Evolutionary conservation across 2,329 filamentous ascomycete species (phyloP), one percentile per base, ranked within the genome.

Genomic region (Colletotrichum scovillei): DNA sequence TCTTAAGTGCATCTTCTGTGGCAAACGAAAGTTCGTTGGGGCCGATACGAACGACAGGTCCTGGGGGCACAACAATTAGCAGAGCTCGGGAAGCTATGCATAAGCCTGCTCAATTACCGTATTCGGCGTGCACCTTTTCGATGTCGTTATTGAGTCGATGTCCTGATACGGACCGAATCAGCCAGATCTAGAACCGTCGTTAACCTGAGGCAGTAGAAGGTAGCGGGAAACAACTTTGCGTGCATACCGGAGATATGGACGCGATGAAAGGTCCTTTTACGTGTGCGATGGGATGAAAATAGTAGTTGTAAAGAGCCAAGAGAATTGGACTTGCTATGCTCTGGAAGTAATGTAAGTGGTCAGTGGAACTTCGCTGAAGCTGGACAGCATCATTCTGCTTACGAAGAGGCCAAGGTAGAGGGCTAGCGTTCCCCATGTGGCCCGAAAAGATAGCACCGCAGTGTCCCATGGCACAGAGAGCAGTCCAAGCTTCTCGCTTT

Each of bases 141-240:
- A 71, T 67, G 5, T 71, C 68, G n/a, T 56, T 67, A 49, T 71
- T 71, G 4, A 71, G 68, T 5, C 68, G 46, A 4, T 71, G 68
- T 22, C 55, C 63, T 0, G 68, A 67, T 0, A 62, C 63, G 3
- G 68, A 67, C 19, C 46, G 19, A 1, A 71, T 67, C 19, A 71
- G 56, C 68, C 68, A 71, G n/a, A 71, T 56, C 63, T 71, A n/a
- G 0, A n/a, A 5, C 30, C 19, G 5, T 22, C 7, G 24, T 55
- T 63, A 58, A 35, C 28, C 7, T 14, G 9, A n/a, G 2, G 12
- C 4, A 32, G 4, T 5, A 8, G 2, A 32, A 32, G 30, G 19
- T 19, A 1, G 1, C 16, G 5, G 16, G 2, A 11, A 3, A 1
- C 16, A 5, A 19, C 5, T 53, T 53, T 4, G 6, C 5, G 9